Evolutionary conservation across 2,329 filamentous ascomycete species (phyloP).

Genomic region (Fonsecaea erecta): DNA sequence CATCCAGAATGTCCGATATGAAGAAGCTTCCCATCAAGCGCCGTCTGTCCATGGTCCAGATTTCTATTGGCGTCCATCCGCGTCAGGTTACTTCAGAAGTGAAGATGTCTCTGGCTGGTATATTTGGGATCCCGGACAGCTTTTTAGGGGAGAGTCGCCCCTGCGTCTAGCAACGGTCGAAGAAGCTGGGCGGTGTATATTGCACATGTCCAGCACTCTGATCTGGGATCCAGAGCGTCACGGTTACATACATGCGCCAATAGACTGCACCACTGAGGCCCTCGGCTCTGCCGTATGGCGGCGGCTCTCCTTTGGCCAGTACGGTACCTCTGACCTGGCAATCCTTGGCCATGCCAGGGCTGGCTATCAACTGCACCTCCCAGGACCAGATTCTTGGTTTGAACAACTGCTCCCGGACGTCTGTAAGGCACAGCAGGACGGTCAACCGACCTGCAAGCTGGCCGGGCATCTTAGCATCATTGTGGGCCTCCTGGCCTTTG

Average conservation of each 20-base stretch:
- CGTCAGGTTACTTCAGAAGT: neutral
- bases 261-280: conserved; percentile 12
- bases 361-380: conserved; percentile 2
- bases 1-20: conserved; percentile 3
- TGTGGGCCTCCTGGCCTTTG: conserved; percentile 20
- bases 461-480: conserved; percentile 27
- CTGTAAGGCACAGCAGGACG: conserved; percentile 1
- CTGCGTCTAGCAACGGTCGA: neutral
- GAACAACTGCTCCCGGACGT: conserved; percentile 20
- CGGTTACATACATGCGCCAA: conserved; percentile 19
- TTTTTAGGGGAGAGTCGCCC: neutral
- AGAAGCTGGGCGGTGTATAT: neutral
- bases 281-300: conserved; percentile 4
- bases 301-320: conserved; percentile 18
- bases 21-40: neutral
- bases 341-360: conserved; percentile 12
- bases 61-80: conserved; percentile 20
- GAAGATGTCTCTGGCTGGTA: conserved; percentile 4
- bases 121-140: conserved; percentile 14
- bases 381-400: conserved; percentile 24
- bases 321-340: neutral
- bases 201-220: conserved; percentile 17
- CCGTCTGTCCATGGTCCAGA: neutral
- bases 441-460: conserved; percentile 10
- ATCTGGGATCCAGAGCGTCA: conserved; percentile 27